These are phyloP conservation scores for Trichoderma gamsii DNA, from an alignment of 495 filamentous ascomycete genomes.

Conservation along the genomic window DNA sequence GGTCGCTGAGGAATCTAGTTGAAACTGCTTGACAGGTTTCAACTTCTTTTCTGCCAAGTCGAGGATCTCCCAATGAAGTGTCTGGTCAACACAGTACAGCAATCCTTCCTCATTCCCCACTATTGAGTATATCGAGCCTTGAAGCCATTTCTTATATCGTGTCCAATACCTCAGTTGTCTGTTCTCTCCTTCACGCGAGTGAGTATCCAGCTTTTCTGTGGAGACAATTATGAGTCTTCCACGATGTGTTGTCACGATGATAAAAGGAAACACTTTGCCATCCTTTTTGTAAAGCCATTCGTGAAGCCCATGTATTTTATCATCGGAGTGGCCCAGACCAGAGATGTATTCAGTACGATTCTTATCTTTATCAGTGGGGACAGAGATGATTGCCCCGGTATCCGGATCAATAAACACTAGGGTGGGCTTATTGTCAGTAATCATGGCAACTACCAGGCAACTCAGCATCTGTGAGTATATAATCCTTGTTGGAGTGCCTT, in stretches of 20 bases:
- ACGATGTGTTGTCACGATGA: constrained; percentile 35
- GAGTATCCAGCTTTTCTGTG: constrained; percentile 24
- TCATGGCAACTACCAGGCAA: constrained; percentile 48
- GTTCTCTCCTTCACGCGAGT: background rate
- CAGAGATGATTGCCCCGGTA: constrained; percentile 41
- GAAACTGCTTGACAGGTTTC: constrained; percentile 29
- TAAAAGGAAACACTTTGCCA: constrained; percentile 37
- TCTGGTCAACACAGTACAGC: constrained; percentile 38
- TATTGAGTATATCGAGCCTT: constrained; percentile 37
- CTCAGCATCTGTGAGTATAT: constrained; percentile 47
- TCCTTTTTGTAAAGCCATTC: constrained; percentile 43
- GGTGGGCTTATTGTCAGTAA: constrained; percentile 29
- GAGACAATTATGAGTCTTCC: constrained; percentile 45
- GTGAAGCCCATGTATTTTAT: constrained; percentile 35
- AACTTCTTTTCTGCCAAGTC: constrained; percentile 40
- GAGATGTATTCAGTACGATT: constrained; percentile 30
- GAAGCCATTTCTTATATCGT: constrained; percentile 33
- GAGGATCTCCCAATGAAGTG: constrained; percentile 41
- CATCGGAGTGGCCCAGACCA: constrained; percentile 35
- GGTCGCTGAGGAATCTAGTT: constrained; percentile 39
- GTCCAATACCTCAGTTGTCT: constrained; percentile 39
- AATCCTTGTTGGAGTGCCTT: constrained; percentile 46
- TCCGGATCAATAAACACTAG: constrained; percentile 44
- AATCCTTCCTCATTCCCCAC: constrained; percentile 38
- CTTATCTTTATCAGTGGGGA: constrained; percentile 31